Percentiles rank a stretch among this genome's conserved stretches.
phyloP scores from a whole-genome alignment of 306 rosid species.

The Cajanus cajan region DNA sequence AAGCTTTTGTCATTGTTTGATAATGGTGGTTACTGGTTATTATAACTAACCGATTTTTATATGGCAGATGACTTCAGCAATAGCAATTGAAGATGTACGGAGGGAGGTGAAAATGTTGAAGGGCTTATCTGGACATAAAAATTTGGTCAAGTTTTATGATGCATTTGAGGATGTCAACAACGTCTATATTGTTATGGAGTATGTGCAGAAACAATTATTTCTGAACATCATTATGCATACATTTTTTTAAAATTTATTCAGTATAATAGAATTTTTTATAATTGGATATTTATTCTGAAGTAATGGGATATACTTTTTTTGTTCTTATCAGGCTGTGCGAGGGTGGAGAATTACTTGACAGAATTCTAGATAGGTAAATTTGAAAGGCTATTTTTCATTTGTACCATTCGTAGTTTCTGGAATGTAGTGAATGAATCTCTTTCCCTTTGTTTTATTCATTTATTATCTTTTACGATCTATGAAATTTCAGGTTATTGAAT shows the following conservation, averaged over 20 bases:
- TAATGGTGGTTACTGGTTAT: neutral
- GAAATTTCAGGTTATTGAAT: no score
- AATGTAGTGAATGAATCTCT: no score
- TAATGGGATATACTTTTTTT: conserved; percentile 21
- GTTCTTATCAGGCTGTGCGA: conserved; percentile 74
- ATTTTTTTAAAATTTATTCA: neutral
- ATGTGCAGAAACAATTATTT: conserved; percentile 38
- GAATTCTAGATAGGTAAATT: conserved; percentile 83
- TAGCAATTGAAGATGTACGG: conserved; percentile 92
- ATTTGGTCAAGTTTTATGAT: conserved; percentile 84
- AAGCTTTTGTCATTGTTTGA: conserved; percentile 8
- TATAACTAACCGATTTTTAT: conserved; percentile 28
- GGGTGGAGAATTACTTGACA: conserved; percentile 95
- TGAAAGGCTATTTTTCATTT: conserved; percentile 33
- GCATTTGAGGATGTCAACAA: conserved; percentile 85
- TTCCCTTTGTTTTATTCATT: no score
- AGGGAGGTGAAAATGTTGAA: conserved; percentile 97
- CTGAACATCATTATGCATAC: conserved; percentile 15
- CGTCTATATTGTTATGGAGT: conserved; percentile 98
- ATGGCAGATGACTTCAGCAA: conserved; percentile 89
- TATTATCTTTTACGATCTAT: no score
- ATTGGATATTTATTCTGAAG: conserved; percentile 26
- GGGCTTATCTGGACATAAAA: conserved; percentile 83
- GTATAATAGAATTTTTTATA: conserved; percentile 16
- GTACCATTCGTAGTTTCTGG: neutral